Evolutionary conservation across 139 green algal genomes (phyloP).

Genomic region (Chlamydomonas schloesseri): DNA sequence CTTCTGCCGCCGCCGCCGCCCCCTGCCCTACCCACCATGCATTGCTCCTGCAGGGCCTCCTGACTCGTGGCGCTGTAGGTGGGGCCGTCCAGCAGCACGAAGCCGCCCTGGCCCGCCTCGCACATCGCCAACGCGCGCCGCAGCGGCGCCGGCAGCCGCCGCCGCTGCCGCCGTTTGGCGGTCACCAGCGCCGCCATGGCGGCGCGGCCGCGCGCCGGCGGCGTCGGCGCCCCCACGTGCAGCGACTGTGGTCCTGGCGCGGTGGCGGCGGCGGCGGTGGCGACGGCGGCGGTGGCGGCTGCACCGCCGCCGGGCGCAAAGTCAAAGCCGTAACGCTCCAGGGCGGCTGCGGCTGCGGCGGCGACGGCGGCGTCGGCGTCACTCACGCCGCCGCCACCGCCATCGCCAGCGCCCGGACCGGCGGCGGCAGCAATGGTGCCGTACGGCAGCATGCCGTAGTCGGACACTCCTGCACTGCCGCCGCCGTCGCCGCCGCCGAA

Average conservation of each 20-base stretch:
- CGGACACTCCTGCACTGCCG: neutral
- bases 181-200: neutral
- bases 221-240: too few relatives aligned
- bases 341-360: too few relatives aligned
- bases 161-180: neutral
- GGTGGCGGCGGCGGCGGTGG: too few relatives aligned
- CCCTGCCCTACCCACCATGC: conserved; percentile 24
- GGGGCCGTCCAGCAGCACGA: conserved; percentile 26
- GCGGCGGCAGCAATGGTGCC: too few relatives aligned
- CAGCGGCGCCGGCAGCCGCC: conserved; percentile 13
- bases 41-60: conserved; percentile 39
- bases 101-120: conserved; percentile 21
- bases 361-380: neutral
- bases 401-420: neutral
- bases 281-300: too few relatives aligned
- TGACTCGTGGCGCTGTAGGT: conserved; percentile 30
- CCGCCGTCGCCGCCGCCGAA: too few relatives aligned
- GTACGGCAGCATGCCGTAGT: neutral
- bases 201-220: too few relatives aligned
- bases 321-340: too few relatives aligned
- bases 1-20: too few relatives aligned
- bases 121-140: conserved; percentile 31
- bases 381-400: neutral
- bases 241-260: too few relatives aligned
- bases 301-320: too few relatives aligned